Evolutionary conservation across 345 rosid species (phyloP), one percentile per base, ranked within the genome.

Genomic region (Salix viminalis): DNA sequence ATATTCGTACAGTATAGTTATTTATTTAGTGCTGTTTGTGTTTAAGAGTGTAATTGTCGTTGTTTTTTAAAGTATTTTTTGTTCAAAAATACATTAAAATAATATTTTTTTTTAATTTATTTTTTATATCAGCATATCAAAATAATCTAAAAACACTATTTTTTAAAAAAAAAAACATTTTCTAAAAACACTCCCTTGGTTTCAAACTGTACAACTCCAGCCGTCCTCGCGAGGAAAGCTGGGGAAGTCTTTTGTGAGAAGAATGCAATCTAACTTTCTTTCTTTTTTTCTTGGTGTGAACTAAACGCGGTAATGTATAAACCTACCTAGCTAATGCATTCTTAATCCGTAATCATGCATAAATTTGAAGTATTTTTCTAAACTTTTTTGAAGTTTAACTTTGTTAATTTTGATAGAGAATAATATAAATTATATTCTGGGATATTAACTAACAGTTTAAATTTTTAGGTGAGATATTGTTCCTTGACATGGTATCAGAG

Each of bases 391-490:
- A 56, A 12, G 13, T n/a, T n/a, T 56, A 56, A 10, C 7, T n/a
- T 21, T 10, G 10, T 56, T n/a, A 5, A 26, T 46, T 34, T 34
- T 34, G 37, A 0, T 5, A 5, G 7, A 34, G 6, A 34, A 1
- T 34, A 34, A 34, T 34, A 34, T 34, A 34, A 34, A 34, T 34
- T 34, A 34, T 34, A 34, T 5, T 5, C 6, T 5, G 37, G 6
- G 0, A 5, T 5, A 6, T 34, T 5, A 34, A 0, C 0, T 34
- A 34, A 34, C 0, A 34, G 1, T 5, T 34, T 1, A 34, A 34
- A 6, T 1, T 34, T 34, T 34, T 34, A 34, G 0, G 7, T 34
- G 37, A 34, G 37, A 5, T 34, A 34, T 32, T 5, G 7, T 4
- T 34, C 6, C 0, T 34, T 34, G 7, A 34, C 37, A 34, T 34